Evolutionary conservation across 306 rosid genomes (phyloP), one percentile per base, ranked within the genome.

Genomic region (Canavalia ensiformis): DNA sequence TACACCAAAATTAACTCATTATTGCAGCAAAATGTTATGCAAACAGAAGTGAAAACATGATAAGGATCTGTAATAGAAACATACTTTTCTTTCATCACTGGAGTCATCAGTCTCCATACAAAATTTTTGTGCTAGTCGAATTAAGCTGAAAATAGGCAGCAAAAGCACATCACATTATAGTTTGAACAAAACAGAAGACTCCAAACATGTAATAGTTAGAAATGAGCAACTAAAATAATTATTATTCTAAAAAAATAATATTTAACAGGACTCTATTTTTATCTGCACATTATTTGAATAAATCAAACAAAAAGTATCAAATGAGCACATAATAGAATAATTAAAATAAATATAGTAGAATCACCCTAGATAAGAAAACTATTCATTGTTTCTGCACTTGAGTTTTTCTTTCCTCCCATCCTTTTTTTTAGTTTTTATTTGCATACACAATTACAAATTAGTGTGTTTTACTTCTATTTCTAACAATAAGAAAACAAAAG

Each of bases 111-210:
- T 82, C 86, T 90, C 98, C 66, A 30, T 79, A 62, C 74, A 87
- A 70, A 87, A 72, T 37, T 90, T 93, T 75, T 96, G 97, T 60
- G 81, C 94, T 84, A 89, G 94, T 80, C 88, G 97, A 90, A 90
- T 90, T 86, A 93, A 88, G 88, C 99, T 96, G 96, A 85, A 86
- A 80, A 73, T 11, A 69, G 72, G 63, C 72, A 74, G 71, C n/a
- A 74, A 59, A 41, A 63, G 70, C 56, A 41, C 41, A 58, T 72
- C 70, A 75, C 73, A 85, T 58, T 81, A 84, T 49, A 60, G 13
- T 66, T 63, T 49, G 65, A 83, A 75, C 70, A 69, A 67, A 78
- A 66, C 12, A 62, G 81, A 84, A 74, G 68, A 83, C 11, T 81
- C 39, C n/a, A 81, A 37, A 84, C 13, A 28, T 8, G 29, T 35